phyloP scores from a whole-genome alignment of 768 basidiomycete genomes.

The Chalciporus piperatus region DNA sequence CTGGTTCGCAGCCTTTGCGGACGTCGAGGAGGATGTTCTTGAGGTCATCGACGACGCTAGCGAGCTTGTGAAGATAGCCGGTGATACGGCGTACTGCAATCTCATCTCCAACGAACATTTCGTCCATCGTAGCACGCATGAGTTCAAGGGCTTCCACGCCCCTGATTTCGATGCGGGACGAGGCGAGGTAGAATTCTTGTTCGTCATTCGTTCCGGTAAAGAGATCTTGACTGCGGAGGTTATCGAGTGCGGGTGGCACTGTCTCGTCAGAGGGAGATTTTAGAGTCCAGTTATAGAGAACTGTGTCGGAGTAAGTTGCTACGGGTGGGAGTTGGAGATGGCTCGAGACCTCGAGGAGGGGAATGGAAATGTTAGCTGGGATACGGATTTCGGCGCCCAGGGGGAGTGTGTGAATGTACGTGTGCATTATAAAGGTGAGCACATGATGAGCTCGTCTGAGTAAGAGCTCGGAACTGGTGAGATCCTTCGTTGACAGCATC shows the following conservation, averaged over 20 bases:
- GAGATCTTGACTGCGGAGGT: constrained; percentile 60
- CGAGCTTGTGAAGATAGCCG: constrained; percentile 61
- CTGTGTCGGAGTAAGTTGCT: constrained; percentile 87
- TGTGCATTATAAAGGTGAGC: constrained; percentile 70
- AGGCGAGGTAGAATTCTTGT: constrained; percentile 83
- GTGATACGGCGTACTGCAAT: constrained; percentile 63
- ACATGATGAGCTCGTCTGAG: constrained; percentile 74
- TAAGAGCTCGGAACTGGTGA: constrained; percentile 49
- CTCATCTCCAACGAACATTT: constrained; percentile 75
- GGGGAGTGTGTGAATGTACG: constrained; percentile 70
- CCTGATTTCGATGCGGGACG: constrained; percentile 80
- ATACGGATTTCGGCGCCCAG: constrained; percentile 53
- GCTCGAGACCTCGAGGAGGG: constrained; percentile 66
- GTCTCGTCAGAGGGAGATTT: constrained; percentile 25
- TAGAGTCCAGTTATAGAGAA: constrained; percentile 80
- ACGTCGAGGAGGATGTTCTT: constrained; percentile 58
- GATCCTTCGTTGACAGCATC: constrained; percentile 43
- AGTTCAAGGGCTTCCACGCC: constrained; percentile 83
- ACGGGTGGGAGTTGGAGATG: constrained; percentile 82
- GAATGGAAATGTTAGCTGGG: constrained; percentile 68
- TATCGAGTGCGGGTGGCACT: constrained; percentile 44
- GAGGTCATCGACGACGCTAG: constrained; percentile 63
- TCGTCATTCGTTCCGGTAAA: constrained; percentile 84
- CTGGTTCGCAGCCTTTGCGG: constrained; percentile 68
- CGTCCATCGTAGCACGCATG: constrained; percentile 85